A percentile compares a stretch with the other conserved stretches of the same genome.
Conservation (phyloP, 2,329 filamentous ascomycete species). For the Stachybotrys chartarum region DNA sequence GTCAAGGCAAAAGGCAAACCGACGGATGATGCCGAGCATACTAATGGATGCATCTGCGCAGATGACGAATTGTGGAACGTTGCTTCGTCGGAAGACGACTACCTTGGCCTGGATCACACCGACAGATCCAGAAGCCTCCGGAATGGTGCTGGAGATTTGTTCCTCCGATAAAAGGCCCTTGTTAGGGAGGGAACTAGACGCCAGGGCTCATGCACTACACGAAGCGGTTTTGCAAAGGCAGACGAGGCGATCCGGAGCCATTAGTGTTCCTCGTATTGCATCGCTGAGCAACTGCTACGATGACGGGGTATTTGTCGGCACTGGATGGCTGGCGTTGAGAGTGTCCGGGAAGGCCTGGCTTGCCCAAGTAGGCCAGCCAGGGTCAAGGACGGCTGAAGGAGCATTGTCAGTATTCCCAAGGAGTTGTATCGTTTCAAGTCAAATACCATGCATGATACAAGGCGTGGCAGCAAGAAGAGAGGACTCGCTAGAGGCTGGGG, state of each 20-base stretch:
- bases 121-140: conserved; percentile 52
- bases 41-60: conserved; percentile 16
- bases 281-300: not conserved
- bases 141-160: conserved; percentile 57
- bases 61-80: conserved; percentile 53
- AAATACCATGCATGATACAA: no score
- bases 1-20: conserved; percentile 49
- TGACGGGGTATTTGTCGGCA: not conserved
- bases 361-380: not conserved
- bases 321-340: not conserved
- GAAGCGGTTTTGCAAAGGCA: not conserved
- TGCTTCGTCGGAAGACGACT: conserved; percentile 48
- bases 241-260: not conserved
- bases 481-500: no score
- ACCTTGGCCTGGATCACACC: conserved; percentile 58
- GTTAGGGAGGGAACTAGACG: not conserved
- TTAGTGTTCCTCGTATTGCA: not conserved
- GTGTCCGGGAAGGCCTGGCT: not conserved
- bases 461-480: no score
- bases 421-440: no score
- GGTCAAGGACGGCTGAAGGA: no score
- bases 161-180: conserved; percentile 36
- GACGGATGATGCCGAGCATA: conserved; percentile 34
- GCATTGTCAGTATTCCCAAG: no score
- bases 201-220: no score